Evolutionary conservation across 805 yeast genomes (phyloP), one percentile per base, ranked within the genome.

Genomic region (Brettanomyces bruxellensis): DNA sequence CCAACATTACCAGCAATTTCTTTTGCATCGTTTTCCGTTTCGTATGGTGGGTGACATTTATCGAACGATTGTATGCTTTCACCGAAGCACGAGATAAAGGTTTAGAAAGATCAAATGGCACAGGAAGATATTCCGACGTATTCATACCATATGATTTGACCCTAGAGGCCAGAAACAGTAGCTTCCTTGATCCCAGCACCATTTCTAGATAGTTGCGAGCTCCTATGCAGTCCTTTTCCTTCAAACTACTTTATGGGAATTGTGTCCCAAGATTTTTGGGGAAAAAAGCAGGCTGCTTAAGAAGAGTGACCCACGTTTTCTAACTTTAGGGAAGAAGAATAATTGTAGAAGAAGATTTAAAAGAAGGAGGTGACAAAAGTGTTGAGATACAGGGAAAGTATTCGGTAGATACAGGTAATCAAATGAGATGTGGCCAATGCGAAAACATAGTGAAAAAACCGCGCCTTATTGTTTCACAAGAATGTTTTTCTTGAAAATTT

Each of bases 61-160:
- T 14, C 43, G 48, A 50, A 22, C 44, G 44, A 38, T 52, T 55
- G 45, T 43, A 51, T 4, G 55, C 52, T 44, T 53, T 54, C 4
- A 51, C 46, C 4, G 55, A 50, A 8, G 61, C 61, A 23, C 61
- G 43, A 4, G 61, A 56, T 25, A 57, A 46, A n/a, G 61, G 60
- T 45, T 55, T 56, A 40, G 47, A 48, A 34, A 56, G 42, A 36
- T 47, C 44, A 2, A 23, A 11, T 11, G 44, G 38, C 13, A 32
- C 22, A 24, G 38, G 44, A 22, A 41, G n/a, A 44, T 40, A 51
- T 51, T 43, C 42, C 8, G 18, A 22, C 13, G 7, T 25, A 13
- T n/a, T 11, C n/a, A 12, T 13, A 25, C 18, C 34, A 9, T 25
- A 11, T 12, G 34, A 13, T 13, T 11, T 30, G 9, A 22, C 42